Base-by-base conservation (phyloP, 345 rosid genomes). In the Brassica rapa region DNA sequence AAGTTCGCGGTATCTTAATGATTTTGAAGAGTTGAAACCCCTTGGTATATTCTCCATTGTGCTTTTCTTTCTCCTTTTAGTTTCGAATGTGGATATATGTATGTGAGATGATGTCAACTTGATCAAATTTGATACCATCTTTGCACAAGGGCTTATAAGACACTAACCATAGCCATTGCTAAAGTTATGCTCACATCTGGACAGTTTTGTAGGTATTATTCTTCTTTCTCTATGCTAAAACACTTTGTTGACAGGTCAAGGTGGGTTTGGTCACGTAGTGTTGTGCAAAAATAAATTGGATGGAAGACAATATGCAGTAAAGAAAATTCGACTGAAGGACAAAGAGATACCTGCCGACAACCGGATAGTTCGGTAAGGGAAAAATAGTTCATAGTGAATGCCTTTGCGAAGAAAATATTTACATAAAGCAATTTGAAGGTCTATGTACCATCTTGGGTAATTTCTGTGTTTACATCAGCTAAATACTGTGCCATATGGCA, bases 221-320 rank as follows among this genome's bases (percentile, higher is more conserved):
- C 16, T 61, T 73, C 51, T 60, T 25, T 11, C 59, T 79, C 35
- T 74, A 30, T 75, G 46, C 24, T 80, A 55, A 75, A 51, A 82
- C 33, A 37, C 65, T 59, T 66, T 77, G 29, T 16, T 71, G 62
- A 74, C 82, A 94, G 98, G 98, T 68, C 98, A 91, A 80, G 98
- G 98, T 71, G 97, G 97, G 79, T 94, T 94, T 74, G 98, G 95
- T 57, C 95, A 88, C 76, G 98, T 94, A 74, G 93, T 94, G 4
- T 78, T 94, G 43, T 92, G 98, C 86, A 90, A 92, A 88, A 94
- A 94, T 86, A 94, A 94, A 83, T 82, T 94, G 74, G 98, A 94
- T 83, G 98, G 98, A 78, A 92, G 98, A 74, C 97, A 94, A 65
- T 94, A 94, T 85, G 98, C 98, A 1, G 89, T 94, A 76, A 94